These are phyloP conservation scores for Warburgia ugandensis DNA, from an alignment of 164 flowering plant species.

Conservation along the genomic window DNA sequence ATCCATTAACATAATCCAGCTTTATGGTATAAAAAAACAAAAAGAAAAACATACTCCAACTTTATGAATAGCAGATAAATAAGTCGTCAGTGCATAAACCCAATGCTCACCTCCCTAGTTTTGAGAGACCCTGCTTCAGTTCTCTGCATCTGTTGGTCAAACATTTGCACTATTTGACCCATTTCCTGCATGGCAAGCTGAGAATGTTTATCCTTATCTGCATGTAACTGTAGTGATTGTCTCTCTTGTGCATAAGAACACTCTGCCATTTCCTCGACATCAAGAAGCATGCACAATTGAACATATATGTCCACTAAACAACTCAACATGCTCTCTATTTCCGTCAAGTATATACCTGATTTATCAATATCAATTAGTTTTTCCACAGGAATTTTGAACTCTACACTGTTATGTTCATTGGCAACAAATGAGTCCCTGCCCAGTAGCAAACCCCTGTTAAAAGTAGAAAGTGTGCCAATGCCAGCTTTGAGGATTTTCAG, in stretches of 20 bases:
- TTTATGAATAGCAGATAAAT: no score
- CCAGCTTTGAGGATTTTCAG: slow-evolving; percentile 19
- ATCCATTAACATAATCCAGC: no score
- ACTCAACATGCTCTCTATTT: slow-evolving; percentile 17
- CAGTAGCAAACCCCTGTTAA: slow-evolving; percentile 6
- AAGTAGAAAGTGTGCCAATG: slow-evolving; percentile 13
- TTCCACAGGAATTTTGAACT: slow-evolving; percentile 2
- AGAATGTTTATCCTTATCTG: slow-evolving; percentile 10
- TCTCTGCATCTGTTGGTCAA: slow-evolving; percentile 6
- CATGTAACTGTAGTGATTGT: slow-evolving; percentile 5
- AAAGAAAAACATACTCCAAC: no score
- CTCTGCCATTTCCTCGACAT: slow-evolving; percentile 11
- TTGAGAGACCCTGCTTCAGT: slow-evolving; percentile 13
- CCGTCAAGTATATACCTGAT: slow-evolving; percentile 13
- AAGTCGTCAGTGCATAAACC: no score
- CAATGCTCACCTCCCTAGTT: slow-evolving; percentile 17
- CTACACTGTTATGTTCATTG: slow-evolving; percentile 6
- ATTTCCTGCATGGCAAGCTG: slow-evolving; percentile 11
- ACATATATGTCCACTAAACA: slow-evolving; percentile 26
- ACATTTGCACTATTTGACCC: slow-evolving; percentile 6
- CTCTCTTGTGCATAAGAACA: slow-evolving; percentile 15
- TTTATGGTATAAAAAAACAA: no score
- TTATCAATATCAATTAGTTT: slow-evolving; percentile 6
- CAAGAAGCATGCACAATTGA: slow-evolving; percentile 13
- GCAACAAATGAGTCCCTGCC: slow-evolving; percentile 12